A percentile compares a stretch with the other conserved stretches of the same genome.
These are phyloP conservation scores for Diaporthe eres DNA, from an alignment of 2,329 filamentous ascomycete genomes.

Conservation along the genomic window DNA sequence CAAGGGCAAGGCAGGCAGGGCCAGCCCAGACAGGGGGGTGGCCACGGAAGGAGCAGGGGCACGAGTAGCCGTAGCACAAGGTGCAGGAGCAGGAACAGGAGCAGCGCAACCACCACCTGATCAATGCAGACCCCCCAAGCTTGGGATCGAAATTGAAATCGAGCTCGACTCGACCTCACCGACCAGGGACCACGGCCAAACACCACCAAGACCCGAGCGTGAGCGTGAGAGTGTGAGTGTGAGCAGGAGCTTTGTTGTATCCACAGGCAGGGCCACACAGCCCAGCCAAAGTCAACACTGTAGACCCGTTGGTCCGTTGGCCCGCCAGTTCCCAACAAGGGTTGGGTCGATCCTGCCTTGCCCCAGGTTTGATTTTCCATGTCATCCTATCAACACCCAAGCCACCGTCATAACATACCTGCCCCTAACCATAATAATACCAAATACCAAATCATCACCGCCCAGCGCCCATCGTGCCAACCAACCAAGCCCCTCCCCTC, in stretches of 20 bases:
- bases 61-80: neutral
- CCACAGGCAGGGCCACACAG: neutral
- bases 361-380: conserved; percentile 29
- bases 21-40: neutral
- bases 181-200: neutral
- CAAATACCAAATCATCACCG: neutral
- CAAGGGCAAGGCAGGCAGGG: conserved; percentile 18
- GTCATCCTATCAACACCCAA: neutral
- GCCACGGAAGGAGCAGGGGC: neutral
- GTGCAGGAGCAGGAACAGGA: too few species aligned
- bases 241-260: neutral
- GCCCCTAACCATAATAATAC: conserved; percentile 13
- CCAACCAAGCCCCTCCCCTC: neutral
- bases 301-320: neutral
- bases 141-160: neutral
- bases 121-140: conserved; percentile 18
- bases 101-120: neutral
- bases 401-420: neutral
- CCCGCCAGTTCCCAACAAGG: neutral
- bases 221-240: neutral
- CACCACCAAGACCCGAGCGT: neutral
- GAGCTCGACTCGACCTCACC: conserved; percentile 5
- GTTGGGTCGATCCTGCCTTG: neutral
- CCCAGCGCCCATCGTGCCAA: neutral
- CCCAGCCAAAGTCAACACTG: neutral